phyloP scores from a whole-genome alignment of 805 yeast species.

The Ogataea neopini region DNA sequence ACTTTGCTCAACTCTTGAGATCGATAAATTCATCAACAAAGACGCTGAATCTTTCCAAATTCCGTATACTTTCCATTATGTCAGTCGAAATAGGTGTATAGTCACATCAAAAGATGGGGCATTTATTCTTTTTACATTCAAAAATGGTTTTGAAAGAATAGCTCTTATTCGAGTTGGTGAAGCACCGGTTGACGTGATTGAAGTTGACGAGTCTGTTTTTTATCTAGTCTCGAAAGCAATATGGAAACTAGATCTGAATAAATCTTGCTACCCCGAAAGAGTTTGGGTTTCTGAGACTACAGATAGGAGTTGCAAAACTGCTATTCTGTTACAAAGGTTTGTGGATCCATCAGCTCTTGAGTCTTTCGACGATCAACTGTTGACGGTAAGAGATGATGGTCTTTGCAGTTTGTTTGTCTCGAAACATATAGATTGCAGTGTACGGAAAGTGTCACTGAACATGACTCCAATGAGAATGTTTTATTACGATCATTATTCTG shows the following conservation, averaged over 20 bases:
- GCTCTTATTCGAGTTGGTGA: conserved; percentile 20
- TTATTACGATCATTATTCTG: conserved; percentile 26
- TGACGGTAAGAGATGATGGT: conserved; percentile 38
- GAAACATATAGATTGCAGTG: conserved; percentile 14
- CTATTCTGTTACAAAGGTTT: conserved; percentile 13
- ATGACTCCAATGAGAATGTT: conserved; percentile 30
- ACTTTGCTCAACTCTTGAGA: conserved; percentile 4
- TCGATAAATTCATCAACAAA: conserved; percentile 1
- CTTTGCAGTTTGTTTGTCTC: conserved; percentile 29
- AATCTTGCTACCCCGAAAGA: conserved; percentile 29
- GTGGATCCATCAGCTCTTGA: conserved; percentile 7
- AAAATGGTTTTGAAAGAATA: not conserved
- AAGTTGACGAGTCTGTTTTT: conserved; percentile 1
- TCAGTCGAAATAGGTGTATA: conserved; percentile 9
- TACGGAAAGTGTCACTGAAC: conserved; percentile 29
- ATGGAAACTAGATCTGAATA: conserved; percentile 30
- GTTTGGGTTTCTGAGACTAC: conserved; percentile 29
- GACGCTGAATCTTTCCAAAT: conserved; percentile 5
- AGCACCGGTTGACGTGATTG: conserved; percentile 21
- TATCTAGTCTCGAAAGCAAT: conserved; percentile 26
- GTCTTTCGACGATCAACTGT: conserved; percentile 19
- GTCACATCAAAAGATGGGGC: conserved; percentile 30
- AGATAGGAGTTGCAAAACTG: conserved; percentile 23
- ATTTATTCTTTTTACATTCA: conserved; percentile 6
- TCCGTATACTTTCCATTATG: conserved; percentile 14